Base-by-base conservation (phyloP, 176 grass and related monocot genomes). In the Bonia amplexicaulis region DNA sequence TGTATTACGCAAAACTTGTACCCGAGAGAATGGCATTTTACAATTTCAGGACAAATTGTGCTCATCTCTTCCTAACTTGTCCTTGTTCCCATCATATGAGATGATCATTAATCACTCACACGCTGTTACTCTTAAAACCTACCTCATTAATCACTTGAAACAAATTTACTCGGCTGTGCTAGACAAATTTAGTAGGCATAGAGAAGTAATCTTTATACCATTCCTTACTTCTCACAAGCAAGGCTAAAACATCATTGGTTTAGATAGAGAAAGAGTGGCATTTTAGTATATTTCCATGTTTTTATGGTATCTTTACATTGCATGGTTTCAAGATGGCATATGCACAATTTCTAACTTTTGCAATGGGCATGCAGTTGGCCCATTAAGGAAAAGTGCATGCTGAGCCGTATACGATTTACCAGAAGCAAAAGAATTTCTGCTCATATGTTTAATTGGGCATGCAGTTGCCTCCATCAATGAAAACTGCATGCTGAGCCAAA, bases 81-180 rank as follows among this genome's bases (percentile, higher is more conserved):
- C 33, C 23, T 77, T 68, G 48, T 68, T 51, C 19, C n/a, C 11
- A 65, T 76, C 41, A 66, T 54, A 84, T 65, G 49, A 67, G 72
- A 75, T 49, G 61, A 75, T 65, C 46, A 52, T 22, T 83, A 66
- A 47, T 75, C 47, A 63, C 55, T 46, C 69, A 16, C 39, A 29
- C 22, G 72, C 1, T 23, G n/a, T 86, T 73, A 31, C 77, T 80
- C 54, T 68, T 31, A 85, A 66, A 46, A 80, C 77, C 35, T 23
- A 54, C 45, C 51, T 23, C 48, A 73, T 54, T 51, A 65, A 74
- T 65, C 55, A 74, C 46, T 66, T 80, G 11, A 64, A 54, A 42
- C 10, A 65, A 63, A 73, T n/a, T 6, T 64, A 80, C n/a, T 25
- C 8, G 35, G 12, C 14, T 39, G 48, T 63, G 67, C 78, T 65